Percentiles rank a stretch among this genome's conserved stretches.
These are phyloP conservation scores for Periconia sp. DNA, from an alignment of 2,329 filamentous ascomycete genomes.

Conservation along the genomic window DNA sequence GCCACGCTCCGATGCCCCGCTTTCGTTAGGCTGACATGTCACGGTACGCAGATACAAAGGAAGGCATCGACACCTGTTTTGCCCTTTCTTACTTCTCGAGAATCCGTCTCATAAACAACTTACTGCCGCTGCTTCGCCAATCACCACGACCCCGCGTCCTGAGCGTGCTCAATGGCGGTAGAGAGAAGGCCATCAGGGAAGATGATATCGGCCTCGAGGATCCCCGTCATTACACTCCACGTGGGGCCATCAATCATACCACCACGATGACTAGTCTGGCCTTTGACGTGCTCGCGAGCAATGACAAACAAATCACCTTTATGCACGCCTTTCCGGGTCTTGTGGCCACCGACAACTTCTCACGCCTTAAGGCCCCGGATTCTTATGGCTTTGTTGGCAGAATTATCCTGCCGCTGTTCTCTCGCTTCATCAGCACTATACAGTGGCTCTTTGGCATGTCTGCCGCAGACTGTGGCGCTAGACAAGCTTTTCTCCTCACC, in stretches of 20 bases:
- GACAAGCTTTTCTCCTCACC: slow-evolving; percentile 30
- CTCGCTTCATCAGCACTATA: slow-evolving; percentile 17
- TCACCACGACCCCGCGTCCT: slow-evolving; percentile 33
- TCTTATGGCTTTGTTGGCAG: slow-evolving; percentile 5
- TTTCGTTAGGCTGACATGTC: too few species aligned
- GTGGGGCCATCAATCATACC: slow-evolving; percentile 31
- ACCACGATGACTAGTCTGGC: slow-evolving; percentile 30
- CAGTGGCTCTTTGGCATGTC: slow-evolving; percentile 20
- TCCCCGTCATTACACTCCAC: slow-evolving; percentile 16
- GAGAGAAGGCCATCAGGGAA: slow-evolving; percentile 28
- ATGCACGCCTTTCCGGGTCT: slow-evolving; percentile 35
- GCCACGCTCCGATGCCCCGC: background rate
- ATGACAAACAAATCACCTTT: slow-evolving; percentile 25
- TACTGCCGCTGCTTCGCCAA: slow-evolving; percentile 33
- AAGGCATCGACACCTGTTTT: slow-evolving; percentile 33
- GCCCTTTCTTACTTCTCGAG: slow-evolving; percentile 37
- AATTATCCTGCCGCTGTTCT: slow-evolving; percentile 7
- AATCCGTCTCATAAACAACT: slow-evolving; percentile 30
- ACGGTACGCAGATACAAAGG: slow-evolving; percentile 36
- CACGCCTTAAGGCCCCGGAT: slow-evolving; percentile 9
- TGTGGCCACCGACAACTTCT: slow-evolving; percentile 24
- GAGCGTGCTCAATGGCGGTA: slow-evolving; percentile 32
- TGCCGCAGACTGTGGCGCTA: slow-evolving; percentile 27
- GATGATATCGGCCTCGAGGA: slow-evolving; percentile 31
- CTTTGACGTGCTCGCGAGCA: slow-evolving; percentile 29